Evolutionary conservation across 2,329 filamentous ascomycete species (phyloP).

Genomic region (Aspergillus pseudonomiae): DNA sequence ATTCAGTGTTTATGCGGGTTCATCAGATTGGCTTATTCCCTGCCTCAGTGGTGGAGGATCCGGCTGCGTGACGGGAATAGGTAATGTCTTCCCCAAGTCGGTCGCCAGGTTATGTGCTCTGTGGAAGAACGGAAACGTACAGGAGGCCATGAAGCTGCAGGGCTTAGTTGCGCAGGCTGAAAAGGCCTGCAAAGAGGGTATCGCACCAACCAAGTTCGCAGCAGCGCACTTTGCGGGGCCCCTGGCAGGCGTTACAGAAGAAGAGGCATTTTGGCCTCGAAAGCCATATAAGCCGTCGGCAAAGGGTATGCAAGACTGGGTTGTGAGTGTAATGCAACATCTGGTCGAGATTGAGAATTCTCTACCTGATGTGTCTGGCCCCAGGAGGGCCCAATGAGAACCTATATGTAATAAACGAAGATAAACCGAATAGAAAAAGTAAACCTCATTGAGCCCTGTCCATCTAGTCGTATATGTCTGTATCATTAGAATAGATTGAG

Average conservation of each 20-base stretch:
- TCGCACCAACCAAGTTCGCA: not conserved
- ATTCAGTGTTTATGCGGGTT: not conserved
- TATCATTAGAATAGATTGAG: not conserved
- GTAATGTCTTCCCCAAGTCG: not conserved
- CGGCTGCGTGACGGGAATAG: not conserved
- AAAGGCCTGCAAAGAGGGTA: not conserved
- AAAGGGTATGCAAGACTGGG: not conserved
- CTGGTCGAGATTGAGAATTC: not conserved
- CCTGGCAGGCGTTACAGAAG: not conserved
- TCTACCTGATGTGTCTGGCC: not conserved
- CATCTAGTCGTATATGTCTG: too few species aligned
- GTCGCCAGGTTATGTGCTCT: not conserved
- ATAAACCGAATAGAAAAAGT: not conserved
- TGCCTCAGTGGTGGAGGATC: not conserved
- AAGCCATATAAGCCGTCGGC: not conserved
- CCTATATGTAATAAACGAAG: not conserved
- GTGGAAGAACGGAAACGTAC: not conserved
- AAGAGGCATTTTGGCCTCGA: not conserved
- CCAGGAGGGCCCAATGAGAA: not conserved
- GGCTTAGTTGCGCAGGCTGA: not conserved
- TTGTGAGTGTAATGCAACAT: not conserved
- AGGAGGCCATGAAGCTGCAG: not conserved
- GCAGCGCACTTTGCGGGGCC: not conserved
- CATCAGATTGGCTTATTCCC: not conserved
- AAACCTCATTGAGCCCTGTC: too few species aligned